Conservation (phyloP, 2,329 filamentous ascomycete genomes). For the Metarhizium robertsii region DNA sequence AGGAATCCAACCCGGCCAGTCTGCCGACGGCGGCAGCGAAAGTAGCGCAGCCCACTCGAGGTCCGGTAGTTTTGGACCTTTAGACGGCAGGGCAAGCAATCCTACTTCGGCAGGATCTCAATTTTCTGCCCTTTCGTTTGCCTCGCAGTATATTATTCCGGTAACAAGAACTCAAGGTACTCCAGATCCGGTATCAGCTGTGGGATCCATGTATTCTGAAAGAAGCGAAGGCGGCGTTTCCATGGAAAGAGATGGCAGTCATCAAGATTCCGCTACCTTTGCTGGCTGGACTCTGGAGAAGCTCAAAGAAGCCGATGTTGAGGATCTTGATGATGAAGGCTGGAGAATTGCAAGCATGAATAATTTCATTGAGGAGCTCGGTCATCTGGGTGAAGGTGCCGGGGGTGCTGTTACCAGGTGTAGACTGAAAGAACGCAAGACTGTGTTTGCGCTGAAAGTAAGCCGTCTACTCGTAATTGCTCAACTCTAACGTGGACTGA, state of each 20-base stretch:
- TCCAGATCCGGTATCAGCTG: conserved; percentile 80
- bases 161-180: conserved; percentile 56
- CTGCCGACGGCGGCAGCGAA: conserved; percentile 70
- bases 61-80: conserved; percentile 71
- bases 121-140: conserved; percentile 75
- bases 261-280: conserved; percentile 67
- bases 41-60: conserved; percentile 70
- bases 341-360: conserved; percentile 91
- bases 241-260: conserved; percentile 77
- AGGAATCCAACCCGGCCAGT: conserved; percentile 48
- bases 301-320: conserved; percentile 77
- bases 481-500: conserved; percentile 10
- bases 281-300: conserved; percentile 76
- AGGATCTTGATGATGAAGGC: conserved; percentile 88
- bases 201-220: conserved; percentile 76
- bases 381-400: conserved; percentile 86
- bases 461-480: background rate
- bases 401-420: conserved; percentile 92
- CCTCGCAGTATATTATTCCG: conserved; percentile 60
- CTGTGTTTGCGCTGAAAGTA: conserved; percentile 93
- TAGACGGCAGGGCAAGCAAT: conserved; percentile 68
- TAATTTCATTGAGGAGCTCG: conserved; percentile 78
- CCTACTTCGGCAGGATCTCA: conserved; percentile 83
- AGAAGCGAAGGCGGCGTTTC: conserved; percentile 62
- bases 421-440: conserved; percentile 83